Evolutionary conservation across 2,329 filamentous ascomycete genomes (phyloP), one percentile per base, ranked within the genome.

Genomic region (Graphilbum ipis-grandicollis): DNA sequence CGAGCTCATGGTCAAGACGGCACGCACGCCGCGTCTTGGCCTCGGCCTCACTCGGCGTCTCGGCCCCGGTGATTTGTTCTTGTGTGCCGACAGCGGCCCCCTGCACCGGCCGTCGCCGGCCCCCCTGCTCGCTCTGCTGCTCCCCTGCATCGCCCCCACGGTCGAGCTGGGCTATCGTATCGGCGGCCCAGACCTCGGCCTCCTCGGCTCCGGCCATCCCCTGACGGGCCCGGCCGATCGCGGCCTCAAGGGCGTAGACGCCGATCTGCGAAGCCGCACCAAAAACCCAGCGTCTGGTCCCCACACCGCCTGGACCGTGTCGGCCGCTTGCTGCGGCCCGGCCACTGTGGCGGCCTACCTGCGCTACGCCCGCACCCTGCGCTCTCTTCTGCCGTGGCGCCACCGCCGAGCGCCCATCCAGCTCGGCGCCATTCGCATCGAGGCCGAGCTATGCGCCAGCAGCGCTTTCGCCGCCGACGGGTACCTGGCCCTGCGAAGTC

Each of bases 401-500:
- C n/a, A n/a, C n/a, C n/a, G n/a, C n/a, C n/a, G n/a, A n/a, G n/a
- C n/a, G n/a, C n/a, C n/a, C n/a, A n/a, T n/a, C n/a, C n/a, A n/a
- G n/a, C n/a, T n/a, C n/a, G n/a, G n/a, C n/a, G n/a, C n/a, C 10
- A 46, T 59, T 33, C 56, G 58, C 9, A 30, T 63, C 14, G 62
- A 66, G 39, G 49, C 58, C 9, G 62, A 65, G 37, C 45, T 65
- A 1, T 59, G 55, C 18, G 53, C 52, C 25, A 56, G 50, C 39
- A 17, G n/a, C n/a, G 5, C 3, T 7, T 15, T 53, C 25, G 50
- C 33, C 9, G 26, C 50, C 15, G 51, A 56, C 22, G 53, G 53
- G 22, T 57, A 58, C 42, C 44, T 65, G 4, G 58, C 62, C 19
- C 43, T 66, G 29, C 59, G 63, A 5, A 59, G 57, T 33, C 52